Conservation (phyloP, 495 filamentous ascomycete species). For the Penicillium maclennaniae region DNA sequence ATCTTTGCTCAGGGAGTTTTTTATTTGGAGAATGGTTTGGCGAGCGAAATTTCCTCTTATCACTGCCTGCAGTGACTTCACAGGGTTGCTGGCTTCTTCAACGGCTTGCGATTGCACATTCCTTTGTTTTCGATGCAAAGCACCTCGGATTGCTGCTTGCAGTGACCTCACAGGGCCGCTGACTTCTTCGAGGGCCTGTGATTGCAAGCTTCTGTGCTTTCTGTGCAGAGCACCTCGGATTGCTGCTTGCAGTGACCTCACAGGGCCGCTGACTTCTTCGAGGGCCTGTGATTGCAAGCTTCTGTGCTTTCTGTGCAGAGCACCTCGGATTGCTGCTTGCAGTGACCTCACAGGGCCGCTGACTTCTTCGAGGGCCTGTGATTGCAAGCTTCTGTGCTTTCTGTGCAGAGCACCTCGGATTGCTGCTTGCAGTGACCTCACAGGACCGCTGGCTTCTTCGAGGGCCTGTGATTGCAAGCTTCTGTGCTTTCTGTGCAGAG, state of each 20-base stretch:
- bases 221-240: constrained; percentile 52
- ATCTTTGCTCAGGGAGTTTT: constrained; percentile 29
- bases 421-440: no score
- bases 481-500: no score
- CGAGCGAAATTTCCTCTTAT: constrained; percentile 53
- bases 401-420: no score
- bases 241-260: constrained; percentile 42
- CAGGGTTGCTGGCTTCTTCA: constrained; percentile 18
- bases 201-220: constrained; percentile 45
- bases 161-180: constrained; percentile 25
- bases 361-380: no score
- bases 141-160: constrained; percentile 55
- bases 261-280: constrained; percentile 18
- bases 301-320: constrained; percentile 43
- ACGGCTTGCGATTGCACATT: constrained; percentile 50
- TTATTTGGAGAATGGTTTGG: constrained; percentile 34
- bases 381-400: no score
- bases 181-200: constrained; percentile 40
- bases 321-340: no score
- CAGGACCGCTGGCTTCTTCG: no score
- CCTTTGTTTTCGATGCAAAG: constrained; percentile 43
- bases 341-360: no score
- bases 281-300: constrained; percentile 49
- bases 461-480: no score
- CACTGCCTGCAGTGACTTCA: constrained; percentile 41